A percentile compares a stretch with the other conserved stretches of the same genome.
These are phyloP conservation scores for Linnemannia hyalina DNA, from an alignment of 192 early-diverging fungal species.

Conservation along the genomic window DNA sequence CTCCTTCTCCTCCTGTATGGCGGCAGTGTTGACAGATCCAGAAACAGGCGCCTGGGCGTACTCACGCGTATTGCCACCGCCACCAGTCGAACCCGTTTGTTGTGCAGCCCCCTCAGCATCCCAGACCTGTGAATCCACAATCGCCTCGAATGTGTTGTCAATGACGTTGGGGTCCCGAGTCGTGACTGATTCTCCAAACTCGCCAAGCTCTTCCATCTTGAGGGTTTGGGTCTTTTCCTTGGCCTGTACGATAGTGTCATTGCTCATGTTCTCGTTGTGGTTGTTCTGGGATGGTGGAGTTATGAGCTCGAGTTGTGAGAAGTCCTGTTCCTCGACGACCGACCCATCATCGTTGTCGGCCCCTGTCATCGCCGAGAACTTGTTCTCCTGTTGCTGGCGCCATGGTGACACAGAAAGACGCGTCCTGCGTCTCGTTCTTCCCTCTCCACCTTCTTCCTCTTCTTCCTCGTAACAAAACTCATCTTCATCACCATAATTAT, in stretches of 20 bases:
- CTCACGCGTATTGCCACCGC: neutral
- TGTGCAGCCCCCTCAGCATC: constrained; percentile 22
- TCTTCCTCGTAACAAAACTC: neutral
- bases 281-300: neutral
- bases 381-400: neutral
- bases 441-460: neutral
- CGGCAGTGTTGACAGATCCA: too few species aligned
- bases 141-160: constrained; percentile 11
- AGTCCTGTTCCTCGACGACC: constrained; percentile 1
- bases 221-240: neutral
- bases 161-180: constrained; percentile 23
- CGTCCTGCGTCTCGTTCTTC: neutral
- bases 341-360: constrained; percentile 21
- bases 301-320: neutral
- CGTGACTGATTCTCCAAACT: neutral
- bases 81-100: neutral
- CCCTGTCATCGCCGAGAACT: neutral
- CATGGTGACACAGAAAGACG: neutral
- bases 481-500: neutral
- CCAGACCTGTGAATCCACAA: constrained; percentile 20
- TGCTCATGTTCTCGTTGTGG: neutral
- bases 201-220: neutral
- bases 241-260: neutral
- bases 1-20: neutral
- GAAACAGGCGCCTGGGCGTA: constrained; percentile 9